Percentiles rank a stretch among this genome's conserved stretches.
Evolutionary conservation across 495 filamentous ascomycete species (phyloP).

Genomic region (Emericellopsis terricola): DNA sequence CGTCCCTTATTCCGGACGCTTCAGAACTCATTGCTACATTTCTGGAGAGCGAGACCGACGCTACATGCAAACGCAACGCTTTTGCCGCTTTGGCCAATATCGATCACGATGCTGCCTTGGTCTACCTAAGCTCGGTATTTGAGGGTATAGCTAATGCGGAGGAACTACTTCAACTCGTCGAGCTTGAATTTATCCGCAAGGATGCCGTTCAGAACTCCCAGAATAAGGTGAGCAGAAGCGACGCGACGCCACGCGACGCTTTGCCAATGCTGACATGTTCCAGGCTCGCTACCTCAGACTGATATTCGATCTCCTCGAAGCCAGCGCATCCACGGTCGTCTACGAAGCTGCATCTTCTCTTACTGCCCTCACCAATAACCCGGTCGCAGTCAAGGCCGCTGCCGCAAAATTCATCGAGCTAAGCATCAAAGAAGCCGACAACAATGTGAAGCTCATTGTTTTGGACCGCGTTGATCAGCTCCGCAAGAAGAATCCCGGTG

Average conservation of each 20-base stretch:
- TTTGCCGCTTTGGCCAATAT: slow-evolving; percentile 84
- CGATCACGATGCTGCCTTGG: slow-evolving; percentile 80
- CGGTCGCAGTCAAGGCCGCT: slow-evolving; percentile 93
- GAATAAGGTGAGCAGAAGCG: slow-evolving; percentile 51
- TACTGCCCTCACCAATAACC: slow-evolving; percentile 85
- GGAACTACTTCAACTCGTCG: slow-evolving; percentile 81
- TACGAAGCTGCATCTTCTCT: slow-evolving; percentile 98
- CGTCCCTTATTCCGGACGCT: slow-evolving; percentile 85
- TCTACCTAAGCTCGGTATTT: slow-evolving; percentile 79
- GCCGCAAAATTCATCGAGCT: slow-evolving; percentile 93
- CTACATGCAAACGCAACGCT: slow-evolving; percentile 95
- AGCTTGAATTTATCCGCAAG: slow-evolving; percentile 92
- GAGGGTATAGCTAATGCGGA: slow-evolving; percentile 89
- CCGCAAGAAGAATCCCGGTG: slow-evolving; percentile 77
- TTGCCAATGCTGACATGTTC: slow-evolving; percentile 18
- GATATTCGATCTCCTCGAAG: slow-evolving; percentile 94
- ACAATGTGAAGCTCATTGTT: slow-evolving; percentile 98
- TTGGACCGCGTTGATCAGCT: slow-evolving; percentile 88
- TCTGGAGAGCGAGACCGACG: slow-evolving; percentile 79
- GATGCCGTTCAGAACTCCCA: slow-evolving; percentile 88
- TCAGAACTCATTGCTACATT: slow-evolving; percentile 83
- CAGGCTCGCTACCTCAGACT: slow-evolving; percentile 79
- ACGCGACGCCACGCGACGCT: too few relatives aligned
- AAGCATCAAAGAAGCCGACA: slow-evolving; percentile 90
- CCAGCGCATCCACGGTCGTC: slow-evolving; percentile 80